phyloP scores from a whole-genome alignment of 2,329 filamentous ascomycete species.

The Sphaerulina vaccinii region DNA sequence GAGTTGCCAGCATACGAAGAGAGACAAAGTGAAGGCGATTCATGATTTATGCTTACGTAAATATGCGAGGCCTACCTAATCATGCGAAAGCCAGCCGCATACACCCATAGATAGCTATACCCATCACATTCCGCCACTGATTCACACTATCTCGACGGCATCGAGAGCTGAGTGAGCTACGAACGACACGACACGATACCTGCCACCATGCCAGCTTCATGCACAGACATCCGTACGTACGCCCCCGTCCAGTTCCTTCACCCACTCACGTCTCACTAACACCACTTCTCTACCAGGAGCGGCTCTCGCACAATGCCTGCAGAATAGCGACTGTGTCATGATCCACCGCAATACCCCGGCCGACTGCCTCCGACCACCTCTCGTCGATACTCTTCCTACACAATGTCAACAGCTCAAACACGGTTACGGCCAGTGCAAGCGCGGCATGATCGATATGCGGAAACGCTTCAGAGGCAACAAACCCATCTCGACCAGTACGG shows the following conservation, averaged over 20 bases:
- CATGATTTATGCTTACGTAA: no score
- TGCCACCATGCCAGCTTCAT: conserved; percentile 84
- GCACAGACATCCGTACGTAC: conserved; percentile 94
- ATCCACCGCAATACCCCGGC: conserved; percentile 79
- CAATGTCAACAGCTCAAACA: conserved; percentile 92
- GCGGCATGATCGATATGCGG: conserved; percentile 96
- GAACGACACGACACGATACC: no score
- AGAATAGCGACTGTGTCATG: conserved; percentile 96
- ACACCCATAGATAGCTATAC: no score
- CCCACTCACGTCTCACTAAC: conserved; percentile 3
- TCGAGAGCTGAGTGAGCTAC: no score
- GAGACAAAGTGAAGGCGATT: no score
- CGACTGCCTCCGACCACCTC: conserved; percentile 83
- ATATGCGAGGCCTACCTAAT: no score
- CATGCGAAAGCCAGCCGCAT: no score
- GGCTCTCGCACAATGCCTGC: conserved; percentile 89
- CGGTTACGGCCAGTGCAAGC: conserved; percentile 91
- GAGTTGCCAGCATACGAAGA: no score
- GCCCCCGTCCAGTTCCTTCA: conserved; percentile 38
- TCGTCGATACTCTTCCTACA: conserved; percentile 76
- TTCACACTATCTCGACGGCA: no score
- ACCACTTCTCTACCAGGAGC: conserved; percentile 60
- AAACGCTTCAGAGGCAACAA: conserved; percentile 96
- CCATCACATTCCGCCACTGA: no score
- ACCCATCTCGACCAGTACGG: conserved; percentile 69